Conservation (phyloP, 768 basidiomycete species). For the Cystofilobasidium ferigula region DNA sequence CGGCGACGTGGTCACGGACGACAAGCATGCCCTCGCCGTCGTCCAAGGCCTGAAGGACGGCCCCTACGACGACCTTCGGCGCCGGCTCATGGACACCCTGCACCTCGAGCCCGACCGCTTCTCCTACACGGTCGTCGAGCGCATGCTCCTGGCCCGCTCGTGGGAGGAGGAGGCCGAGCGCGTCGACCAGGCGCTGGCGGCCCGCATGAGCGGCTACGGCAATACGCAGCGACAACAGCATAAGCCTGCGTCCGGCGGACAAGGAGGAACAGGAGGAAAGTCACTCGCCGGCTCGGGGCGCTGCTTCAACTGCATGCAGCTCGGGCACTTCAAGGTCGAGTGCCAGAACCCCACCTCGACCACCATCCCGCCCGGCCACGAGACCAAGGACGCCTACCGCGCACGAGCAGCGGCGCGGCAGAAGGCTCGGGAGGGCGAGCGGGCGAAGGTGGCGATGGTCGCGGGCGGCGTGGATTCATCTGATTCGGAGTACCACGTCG, state of each 20-base stretch:
- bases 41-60: not conserved
- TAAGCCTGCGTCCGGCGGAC: not conserved
- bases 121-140: not conserved
- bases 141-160: not conserved
- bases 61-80: not conserved
- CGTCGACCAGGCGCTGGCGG: not conserved
- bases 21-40: constrained; percentile 3
- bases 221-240: not conserved
- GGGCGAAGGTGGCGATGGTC: not conserved
- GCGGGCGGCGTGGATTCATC: not conserved
- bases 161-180: not conserved
- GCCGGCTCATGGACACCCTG: not conserved
- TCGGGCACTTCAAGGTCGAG: not conserved
- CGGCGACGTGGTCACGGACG: constrained; percentile 3
- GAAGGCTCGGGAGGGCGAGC: not conserved
- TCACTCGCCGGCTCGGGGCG: not conserved
- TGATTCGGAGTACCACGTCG: not conserved
- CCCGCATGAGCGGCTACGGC: not conserved
- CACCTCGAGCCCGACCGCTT: not conserved
- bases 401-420: not conserved
- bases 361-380: not conserved
- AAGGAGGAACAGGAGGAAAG: not conserved
- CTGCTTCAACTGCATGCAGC: constrained; percentile 4
- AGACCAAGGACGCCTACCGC: constrained; percentile 7
- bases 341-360: not conserved